Base-by-base conservation (phyloP, 202 grass and related monocot species). In the Schoenoplectus tabernaemontani region DNA sequence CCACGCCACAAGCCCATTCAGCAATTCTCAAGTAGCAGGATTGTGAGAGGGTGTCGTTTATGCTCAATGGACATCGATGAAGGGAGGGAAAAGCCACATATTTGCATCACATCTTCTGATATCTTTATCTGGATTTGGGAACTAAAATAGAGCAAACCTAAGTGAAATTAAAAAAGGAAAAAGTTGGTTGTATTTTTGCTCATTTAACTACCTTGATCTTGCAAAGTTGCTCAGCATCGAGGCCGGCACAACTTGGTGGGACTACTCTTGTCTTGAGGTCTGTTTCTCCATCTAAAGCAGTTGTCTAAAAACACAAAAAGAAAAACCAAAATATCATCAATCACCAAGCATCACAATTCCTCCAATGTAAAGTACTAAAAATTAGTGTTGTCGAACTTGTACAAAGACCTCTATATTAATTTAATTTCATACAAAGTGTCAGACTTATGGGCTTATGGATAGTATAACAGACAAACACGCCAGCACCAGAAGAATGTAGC, bases 51-150 rank as follows among this genome's bases (percentile, higher is more conserved):
- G 94, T 93, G 84, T 97, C 93, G 83, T 90, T 90, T 82, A 97
- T 97, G 61, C 85, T 93, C 75, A 97, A 77, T 57, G 94, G 94
- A 76, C 84, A 97, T 97, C 91, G 67, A 92, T 90, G 86, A 97
- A 97, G 83, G 94, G 94, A 88, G 94, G 94, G 82, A 97, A 97
- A 76, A 97, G 62, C n/a, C 91, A 89, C 82, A 97, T 88, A 65
- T 97, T 97, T 90, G 89, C 91, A 88, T 93, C 94, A 24, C 93
- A 97, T 97, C 94, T 90, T 84, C 94, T 87, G 32, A 97, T 97
- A 82, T 97, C 94, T 84, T 92, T 97, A 84, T 97, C 94, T 39
- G 94, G 94, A 46, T 86, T 81, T 3, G 89, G 75, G 28, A 54
- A 87, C 57, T 43, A 77, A 47, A 69, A 85, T 69, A 76, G 58